These are phyloP conservation scores for Emydomyces testavorans DNA, from an alignment of 2,329 filamentous ascomycete genomes.

Conservation along the genomic window DNA sequence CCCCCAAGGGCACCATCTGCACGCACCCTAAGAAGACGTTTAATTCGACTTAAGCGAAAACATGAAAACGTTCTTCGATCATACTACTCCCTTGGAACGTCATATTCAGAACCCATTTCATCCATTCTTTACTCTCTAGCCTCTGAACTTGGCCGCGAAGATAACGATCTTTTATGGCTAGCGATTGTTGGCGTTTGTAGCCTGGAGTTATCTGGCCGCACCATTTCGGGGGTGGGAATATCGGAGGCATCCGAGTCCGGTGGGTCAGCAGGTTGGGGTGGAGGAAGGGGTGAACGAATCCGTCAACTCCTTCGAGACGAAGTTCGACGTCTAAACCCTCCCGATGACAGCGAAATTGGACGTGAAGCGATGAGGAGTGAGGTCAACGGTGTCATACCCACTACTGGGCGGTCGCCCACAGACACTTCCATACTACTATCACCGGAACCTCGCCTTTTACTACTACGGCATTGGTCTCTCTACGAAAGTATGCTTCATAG, in stretches of 20 bases:
- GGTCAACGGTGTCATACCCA: slow-evolving; percentile 71
- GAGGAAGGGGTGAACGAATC: slow-evolving; percentile 69
- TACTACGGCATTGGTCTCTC: slow-evolving; percentile 91
- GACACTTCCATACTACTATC: slow-evolving; percentile 87
- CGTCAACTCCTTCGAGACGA: slow-evolving; percentile 82
- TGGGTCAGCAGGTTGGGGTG: slow-evolving; percentile 61
- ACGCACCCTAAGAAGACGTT: slow-evolving; percentile 56
- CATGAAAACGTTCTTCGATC: slow-evolving; percentile 64
- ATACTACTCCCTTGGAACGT: slow-evolving; percentile 79
- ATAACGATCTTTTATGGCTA: slow-evolving; percentile 92
- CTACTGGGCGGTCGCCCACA: slow-evolving; percentile 74
- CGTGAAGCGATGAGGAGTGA: slow-evolving; percentile 54
- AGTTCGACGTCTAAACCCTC: slow-evolving; percentile 83
- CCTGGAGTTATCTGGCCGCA: slow-evolving; percentile 79
- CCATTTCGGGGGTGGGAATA: slow-evolving; percentile 62
- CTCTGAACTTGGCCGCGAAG: slow-evolving; percentile 87
- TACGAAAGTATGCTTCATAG: slow-evolving; percentile 99
- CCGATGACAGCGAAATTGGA: slow-evolving; percentile 46
- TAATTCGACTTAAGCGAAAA: slow-evolving; percentile 63
- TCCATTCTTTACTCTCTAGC: slow-evolving; percentile 91
- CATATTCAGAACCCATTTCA: slow-evolving; percentile 88
- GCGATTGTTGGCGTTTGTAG: slow-evolving; percentile 92
- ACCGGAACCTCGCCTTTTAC: slow-evolving; percentile 82
- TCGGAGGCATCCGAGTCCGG: slow-evolving; percentile 46
- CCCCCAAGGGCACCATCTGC: slow-evolving; percentile 55